Evolutionary conservation across 2,329 filamentous ascomycete species (phyloP).

Genomic region (Aschersonia sp.): DNA sequence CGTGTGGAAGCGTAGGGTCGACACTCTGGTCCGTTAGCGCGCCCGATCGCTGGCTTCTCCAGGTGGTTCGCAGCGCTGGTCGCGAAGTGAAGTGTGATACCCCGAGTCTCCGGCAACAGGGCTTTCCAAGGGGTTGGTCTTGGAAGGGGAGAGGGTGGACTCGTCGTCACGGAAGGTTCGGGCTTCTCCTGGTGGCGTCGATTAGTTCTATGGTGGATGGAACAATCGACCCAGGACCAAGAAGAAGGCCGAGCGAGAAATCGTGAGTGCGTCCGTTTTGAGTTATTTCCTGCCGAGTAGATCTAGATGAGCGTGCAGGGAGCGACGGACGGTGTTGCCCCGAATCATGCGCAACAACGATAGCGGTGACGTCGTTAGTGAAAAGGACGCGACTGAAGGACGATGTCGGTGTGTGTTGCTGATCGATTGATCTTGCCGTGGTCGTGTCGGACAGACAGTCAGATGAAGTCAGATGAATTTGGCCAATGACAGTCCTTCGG

Average conservation of each 20-base stretch:
- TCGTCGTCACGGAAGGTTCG: neutral
- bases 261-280: constrained; percentile 34
- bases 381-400: neutral
- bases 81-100: too few relatives aligned
- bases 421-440: too few relatives aligned
- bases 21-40: constrained; percentile 1
- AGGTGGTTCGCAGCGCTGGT: too few relatives aligned
- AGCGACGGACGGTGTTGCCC: neutral
- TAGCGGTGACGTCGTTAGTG: constrained; percentile 2
- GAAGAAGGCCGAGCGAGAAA: constrained; percentile 29
- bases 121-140: too few relatives aligned
- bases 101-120: too few relatives aligned
- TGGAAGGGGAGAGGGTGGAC: too few relatives aligned
- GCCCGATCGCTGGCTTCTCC: neutral
- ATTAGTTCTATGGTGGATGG: constrained; percentile 35
- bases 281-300: constrained; percentile 21
- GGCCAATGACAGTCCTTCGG: neutral
- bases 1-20: constrained; percentile 12
- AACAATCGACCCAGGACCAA: constrained; percentile 34
- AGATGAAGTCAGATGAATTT: too few relatives aligned
- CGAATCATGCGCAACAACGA: neutral
- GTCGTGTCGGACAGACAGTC: too few relatives aligned
- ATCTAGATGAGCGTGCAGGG: constrained; percentile 6
- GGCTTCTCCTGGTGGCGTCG: constrained; percentile 1
- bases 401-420: neutral